Evolutionary conservation across 306 rosid species (phyloP), one percentile per base, ranked within the genome.

Genomic region (Begonia peltatifolia): DNA sequence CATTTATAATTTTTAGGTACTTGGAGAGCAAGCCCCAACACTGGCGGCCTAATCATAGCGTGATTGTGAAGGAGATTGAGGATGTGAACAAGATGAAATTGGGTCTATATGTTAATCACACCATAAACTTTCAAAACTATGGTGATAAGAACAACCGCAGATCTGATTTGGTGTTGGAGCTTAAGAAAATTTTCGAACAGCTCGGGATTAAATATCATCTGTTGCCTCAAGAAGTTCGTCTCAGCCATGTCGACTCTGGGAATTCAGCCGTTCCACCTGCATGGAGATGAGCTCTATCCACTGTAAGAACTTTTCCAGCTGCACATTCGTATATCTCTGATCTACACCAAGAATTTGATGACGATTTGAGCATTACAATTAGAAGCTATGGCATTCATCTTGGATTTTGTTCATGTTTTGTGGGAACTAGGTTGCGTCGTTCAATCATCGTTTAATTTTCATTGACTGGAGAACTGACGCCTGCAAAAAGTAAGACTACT

Each of bases 81-180:
- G 56, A 90, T 35, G 72, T 80, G n/a, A 68, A 78, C 85, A 85
- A 73, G 78, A 74, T 90, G 80, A 70, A 67, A 63, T 78, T 85
- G 68, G 82, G 5, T 42, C 60, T 78, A 0, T 56, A 47, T 23
- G 62, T 85, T 11, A 76, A 67, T 41, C 97, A 83, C 69, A 85
- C 97, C 66, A 85, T 85, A 41, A 90, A 85, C 65, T 90, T 90
- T 62, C 95, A 85, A 52, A 85, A 90, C 58, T 67, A 59, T 3
- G 77, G 67, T 0, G 94, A 83, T 14, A 85, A 51, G 76, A 78
- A 9, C 69, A 74, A 55, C 60, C 64, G 94, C 42, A 79, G 87
- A 71, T 76, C 97, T 1, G 92, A 85, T 0, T 69, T 90, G 13
- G 70, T 90, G 14, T 47, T 85, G 16, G 92, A 90, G 74, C 56